Percentiles rank a stretch among this genome's conserved stretches.
Evolutionary conservation across 179 eudicot genomes (phyloP).

Genomic region (Spergularia azorica): DNA sequence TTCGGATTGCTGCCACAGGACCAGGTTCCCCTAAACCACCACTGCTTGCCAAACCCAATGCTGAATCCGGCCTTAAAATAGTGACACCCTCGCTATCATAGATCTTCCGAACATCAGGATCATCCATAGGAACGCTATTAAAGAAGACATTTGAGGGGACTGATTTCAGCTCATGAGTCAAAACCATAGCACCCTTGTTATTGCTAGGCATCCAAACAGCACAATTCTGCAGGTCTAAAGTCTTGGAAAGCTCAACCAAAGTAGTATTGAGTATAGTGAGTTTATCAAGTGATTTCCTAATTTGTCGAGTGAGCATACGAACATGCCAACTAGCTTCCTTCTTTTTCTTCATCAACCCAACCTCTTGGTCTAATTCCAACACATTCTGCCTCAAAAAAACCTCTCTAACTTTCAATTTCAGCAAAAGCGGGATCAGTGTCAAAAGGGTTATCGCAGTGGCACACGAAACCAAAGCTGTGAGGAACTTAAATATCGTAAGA

Average conservation of each 20-base stretch:
- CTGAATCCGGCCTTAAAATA: slow-evolving; percentile 38
- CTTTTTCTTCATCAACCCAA: background rate
- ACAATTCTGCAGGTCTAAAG: slow-evolving; percentile 71
- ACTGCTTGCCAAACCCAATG: slow-evolving; percentile 40
- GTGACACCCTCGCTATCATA: slow-evolving; percentile 38
- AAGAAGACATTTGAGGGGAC: slow-evolving; percentile 22
- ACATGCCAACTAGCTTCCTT: background rate
- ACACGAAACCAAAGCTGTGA: slow-evolving; percentile 88
- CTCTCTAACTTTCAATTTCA: slow-evolving; percentile 84
- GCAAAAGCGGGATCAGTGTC: slow-evolving; percentile 75
- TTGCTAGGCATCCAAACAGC: slow-evolving; percentile 81
- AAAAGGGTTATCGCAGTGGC: slow-evolving; percentile 90
- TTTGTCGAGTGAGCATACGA: background rate
- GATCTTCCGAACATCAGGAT: slow-evolving; percentile 43
- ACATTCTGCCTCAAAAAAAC: slow-evolving; percentile 67
- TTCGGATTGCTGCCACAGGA: slow-evolving; percentile 45
- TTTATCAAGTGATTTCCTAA: slow-evolving; percentile 40
- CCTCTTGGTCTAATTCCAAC: slow-evolving; percentile 71
- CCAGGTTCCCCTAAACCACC: slow-evolving; percentile 37
- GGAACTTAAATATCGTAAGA: slow-evolving; percentile 81
- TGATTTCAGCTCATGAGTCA: slow-evolving; percentile 42
- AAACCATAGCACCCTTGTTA: slow-evolving; percentile 29
- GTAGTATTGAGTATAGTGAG: slow-evolving; percentile 17
- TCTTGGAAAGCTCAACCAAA: slow-evolving; percentile 71
- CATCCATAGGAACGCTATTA: slow-evolving; percentile 34